phyloP scores from a whole-genome alignment of 768 basidiomycete species.

The Butyriboletus loyo region DNA sequence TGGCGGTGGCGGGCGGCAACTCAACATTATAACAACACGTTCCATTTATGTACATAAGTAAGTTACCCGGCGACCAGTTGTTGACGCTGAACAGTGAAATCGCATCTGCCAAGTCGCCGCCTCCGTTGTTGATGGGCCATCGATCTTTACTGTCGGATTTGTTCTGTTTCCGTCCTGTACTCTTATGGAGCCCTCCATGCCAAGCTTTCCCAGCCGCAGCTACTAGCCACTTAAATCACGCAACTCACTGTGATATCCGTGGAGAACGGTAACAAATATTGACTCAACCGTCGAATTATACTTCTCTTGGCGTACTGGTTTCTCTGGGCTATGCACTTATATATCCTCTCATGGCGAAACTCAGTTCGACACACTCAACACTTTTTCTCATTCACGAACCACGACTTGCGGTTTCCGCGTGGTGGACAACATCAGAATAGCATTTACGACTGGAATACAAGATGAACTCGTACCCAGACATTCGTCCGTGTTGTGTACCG shows the following conservation, averaged over 20 bases:
- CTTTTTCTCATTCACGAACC: not conserved
- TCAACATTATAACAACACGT: too few relatives aligned
- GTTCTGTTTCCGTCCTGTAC: not conserved
- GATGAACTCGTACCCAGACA: constrained; percentile 11
- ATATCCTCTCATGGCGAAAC: not conserved
- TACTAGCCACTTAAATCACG: too few relatives aligned
- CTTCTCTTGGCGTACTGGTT: constrained; percentile 18
- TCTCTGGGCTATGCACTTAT: not conserved
- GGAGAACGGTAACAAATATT: not conserved
- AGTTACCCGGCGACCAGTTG: not conserved
- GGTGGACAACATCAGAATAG: not conserved
- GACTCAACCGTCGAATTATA: not conserved
- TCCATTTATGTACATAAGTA: too few relatives aligned
- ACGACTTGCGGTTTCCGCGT: constrained; percentile 3
- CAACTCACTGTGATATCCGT: not conserved
- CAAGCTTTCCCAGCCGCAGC: not conserved
- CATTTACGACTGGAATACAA: not conserved
- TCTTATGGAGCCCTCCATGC: not conserved
- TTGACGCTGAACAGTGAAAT: too few relatives aligned
- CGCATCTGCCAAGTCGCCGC: not conserved
- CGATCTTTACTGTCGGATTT: not conserved
- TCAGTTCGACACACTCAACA: not conserved
- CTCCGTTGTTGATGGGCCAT: not conserved
- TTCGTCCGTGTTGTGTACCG: constrained; percentile 1
- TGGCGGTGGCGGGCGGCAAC: too few relatives aligned